Evolutionary conservation across 768 basidiomycete genomes (phyloP), one percentile per base, ranked within the genome.

Genomic region (Trametes punicea): DNA sequence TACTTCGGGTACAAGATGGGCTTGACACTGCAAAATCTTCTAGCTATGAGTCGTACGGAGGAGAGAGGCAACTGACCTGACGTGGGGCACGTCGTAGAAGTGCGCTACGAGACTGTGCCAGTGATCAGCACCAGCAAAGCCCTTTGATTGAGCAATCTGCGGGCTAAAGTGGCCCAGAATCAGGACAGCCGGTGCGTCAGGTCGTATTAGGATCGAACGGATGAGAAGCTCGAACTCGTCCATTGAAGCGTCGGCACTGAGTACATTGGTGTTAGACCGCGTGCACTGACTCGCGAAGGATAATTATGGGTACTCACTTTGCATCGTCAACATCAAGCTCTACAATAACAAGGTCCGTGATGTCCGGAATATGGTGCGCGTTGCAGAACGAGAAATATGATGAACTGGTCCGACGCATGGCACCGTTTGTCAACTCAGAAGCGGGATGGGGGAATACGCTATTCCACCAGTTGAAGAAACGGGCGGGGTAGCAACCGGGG

Each of bases 381-480:
- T 84, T 90, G 77, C 96, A 99, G 74, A 86, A 98, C 8, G 88
- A 90, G 76, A 95, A 99, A 74, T 99, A 99, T 10, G 85, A 88
- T 1, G 94, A 93, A 71, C 89, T 88, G 20, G 95, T 94, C 46
- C 86, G 85, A 15, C 93, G 81, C 81, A 95, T 89, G 3, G 96
- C 96, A 31, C 96, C 96, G 70, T 99, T 99, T 25, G 96, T 99
- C 63, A 99, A 81, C 70, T 98, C 95, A 10, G 95, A 93, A 2
- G 94, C 95, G 0, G 96, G 96, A 70, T 99, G 93, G 0, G 96
- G 97, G 74, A 99, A 99, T n/a, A 98, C 83, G 51, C 78, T 81
- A 73, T 95, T 93, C 91, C 96, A 97, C 96, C 97, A 99, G 47
- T 87, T 77, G 77, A 98, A 98, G 75, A 98, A 91, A 50, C 84